A percentile compares a stretch with the other conserved stretches of the same genome.
These are phyloP conservation scores for Neurospora crassa DNA, from an alignment of 2,329 filamentous ascomycete species.

Conservation along the genomic window DNA sequence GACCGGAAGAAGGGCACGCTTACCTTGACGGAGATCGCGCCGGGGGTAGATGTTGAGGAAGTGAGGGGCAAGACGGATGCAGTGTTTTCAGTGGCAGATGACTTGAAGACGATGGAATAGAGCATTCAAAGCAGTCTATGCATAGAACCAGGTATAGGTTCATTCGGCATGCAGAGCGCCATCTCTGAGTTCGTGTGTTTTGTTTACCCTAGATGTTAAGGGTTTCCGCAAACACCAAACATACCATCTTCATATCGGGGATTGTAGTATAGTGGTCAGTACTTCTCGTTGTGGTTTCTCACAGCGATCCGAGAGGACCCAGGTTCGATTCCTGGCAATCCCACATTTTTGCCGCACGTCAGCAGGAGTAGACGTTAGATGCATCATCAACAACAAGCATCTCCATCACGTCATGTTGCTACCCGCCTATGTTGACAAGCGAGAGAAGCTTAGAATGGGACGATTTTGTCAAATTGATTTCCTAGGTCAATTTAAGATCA, in stretches of 20 bases:
- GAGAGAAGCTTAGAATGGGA: not conserved
- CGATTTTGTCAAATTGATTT: not conserved
- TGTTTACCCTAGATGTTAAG: not conserved
- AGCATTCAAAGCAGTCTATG: not conserved
- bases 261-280: not conserved
- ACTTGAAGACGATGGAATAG: constrained; percentile 39
- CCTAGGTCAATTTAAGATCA: not conserved
- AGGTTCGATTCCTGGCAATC: constrained; percentile 15
- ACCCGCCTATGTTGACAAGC: not conserved
- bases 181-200: not conserved
- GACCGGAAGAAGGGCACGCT: constrained; percentile 51
- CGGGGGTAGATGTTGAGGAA: constrained; percentile 58
- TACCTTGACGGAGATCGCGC: constrained; percentile 61
- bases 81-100: constrained; percentile 51
- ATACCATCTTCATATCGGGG: not conserved
- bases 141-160: not conserved
- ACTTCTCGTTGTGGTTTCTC: not conserved
- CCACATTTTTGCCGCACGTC: not conserved
- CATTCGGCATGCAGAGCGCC: not conserved
- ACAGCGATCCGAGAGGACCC: constrained; percentile 12
- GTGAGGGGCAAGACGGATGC: constrained; percentile 62
- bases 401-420: not conserved
- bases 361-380: not conserved
- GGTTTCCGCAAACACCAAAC: not conserved
- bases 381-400: not conserved